Conservation (phyloP, 192 early-diverging fungal species). For the Kappamyces sp. region DNA sequence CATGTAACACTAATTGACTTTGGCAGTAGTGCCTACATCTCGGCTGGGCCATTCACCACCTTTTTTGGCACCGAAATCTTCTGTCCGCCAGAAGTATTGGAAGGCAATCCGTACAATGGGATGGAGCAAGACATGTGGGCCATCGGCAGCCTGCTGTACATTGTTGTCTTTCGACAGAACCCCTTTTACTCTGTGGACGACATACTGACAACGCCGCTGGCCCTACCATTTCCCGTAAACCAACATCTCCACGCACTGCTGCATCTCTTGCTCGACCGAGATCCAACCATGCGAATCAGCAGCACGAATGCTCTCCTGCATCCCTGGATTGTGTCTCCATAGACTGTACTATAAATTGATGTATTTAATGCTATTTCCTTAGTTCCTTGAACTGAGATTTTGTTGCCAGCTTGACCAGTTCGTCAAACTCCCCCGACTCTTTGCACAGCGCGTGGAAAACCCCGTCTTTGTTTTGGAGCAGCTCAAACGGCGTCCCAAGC, state of each 20-base stretch:
- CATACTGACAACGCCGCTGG: slow-evolving; percentile 52
- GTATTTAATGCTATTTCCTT: too few species aligned
- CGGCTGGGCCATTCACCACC: slow-evolving; percentile 16
- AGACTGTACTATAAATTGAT: too few species aligned
- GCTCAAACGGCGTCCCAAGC: slow-evolving; percentile 66
- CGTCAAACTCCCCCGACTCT: slow-evolving; percentile 42
- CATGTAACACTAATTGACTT: slow-evolving; percentile 65
- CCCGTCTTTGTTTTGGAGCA: slow-evolving; percentile 48
- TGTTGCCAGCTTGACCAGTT: neutral
- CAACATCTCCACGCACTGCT: too few species aligned
- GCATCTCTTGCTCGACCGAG: too few species aligned
- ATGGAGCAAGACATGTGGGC: slow-evolving; percentile 69
- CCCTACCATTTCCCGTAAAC: slow-evolving; percentile 45
- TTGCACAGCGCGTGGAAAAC: slow-evolving; percentile 56
- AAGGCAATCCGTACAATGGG: slow-evolving; percentile 54
- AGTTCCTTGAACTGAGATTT: too few species aligned
- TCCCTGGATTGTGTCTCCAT: too few species aligned
- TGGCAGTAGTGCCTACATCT: slow-evolving; percentile 46
- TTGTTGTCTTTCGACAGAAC: slow-evolving; percentile 63
- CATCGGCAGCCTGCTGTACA: slow-evolving; percentile 65
- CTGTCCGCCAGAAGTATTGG: slow-evolving; percentile 63
- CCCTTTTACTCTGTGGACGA: slow-evolving; percentile 73
- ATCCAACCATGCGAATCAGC: too few species aligned
- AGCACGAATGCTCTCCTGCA: too few species aligned
- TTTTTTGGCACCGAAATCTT: slow-evolving; percentile 52